phyloP scores from a whole-genome alignment of 352 stramenopile species.

The Phytopythium aichiense region DNA sequence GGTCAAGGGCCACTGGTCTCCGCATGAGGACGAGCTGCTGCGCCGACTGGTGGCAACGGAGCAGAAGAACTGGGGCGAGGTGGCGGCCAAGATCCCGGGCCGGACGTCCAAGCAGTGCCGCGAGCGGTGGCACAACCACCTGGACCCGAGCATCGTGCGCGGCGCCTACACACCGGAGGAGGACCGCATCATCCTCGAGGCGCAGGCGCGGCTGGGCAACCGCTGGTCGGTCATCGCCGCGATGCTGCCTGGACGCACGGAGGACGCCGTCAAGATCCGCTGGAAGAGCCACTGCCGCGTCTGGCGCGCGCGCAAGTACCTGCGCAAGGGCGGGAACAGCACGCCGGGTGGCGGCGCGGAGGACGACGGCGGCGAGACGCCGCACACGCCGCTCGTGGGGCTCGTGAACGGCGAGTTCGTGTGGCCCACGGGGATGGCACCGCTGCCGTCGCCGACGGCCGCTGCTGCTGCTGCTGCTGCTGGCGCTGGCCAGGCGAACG shows the following conservation, averaged over 20 bases:
- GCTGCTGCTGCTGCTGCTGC: neutral
- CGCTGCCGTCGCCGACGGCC: slow-evolving; percentile 4
- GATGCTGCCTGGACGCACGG: slow-evolving; percentile 82
- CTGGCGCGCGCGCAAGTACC: slow-evolving; percentile 78
- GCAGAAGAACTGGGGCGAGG: slow-evolving; percentile 87
- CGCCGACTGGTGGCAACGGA: slow-evolving; percentile 72
- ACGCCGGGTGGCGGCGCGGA: slow-evolving; percentile 29
- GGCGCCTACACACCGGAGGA: slow-evolving; percentile 86
- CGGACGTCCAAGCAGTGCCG: slow-evolving; percentile 89
- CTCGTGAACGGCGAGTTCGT: slow-evolving; percentile 7
- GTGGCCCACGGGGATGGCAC: slow-evolving; percentile 4
- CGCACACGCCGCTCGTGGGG: slow-evolving; percentile 2
- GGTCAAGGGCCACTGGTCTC: slow-evolving; percentile 90
- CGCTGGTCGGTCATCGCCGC: slow-evolving; percentile 89
- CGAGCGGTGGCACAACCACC: slow-evolving; percentile 88
- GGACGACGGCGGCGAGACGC: slow-evolving; percentile 8
- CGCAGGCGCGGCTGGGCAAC: slow-evolving; percentile 82
- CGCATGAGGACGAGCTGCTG: slow-evolving; percentile 84
- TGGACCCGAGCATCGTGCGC: slow-evolving; percentile 87
- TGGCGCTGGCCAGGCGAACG: neutral
- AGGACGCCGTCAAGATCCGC: slow-evolving; percentile 91
- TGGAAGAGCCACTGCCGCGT: slow-evolving; percentile 89
- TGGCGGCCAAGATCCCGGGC: slow-evolving; percentile 79
- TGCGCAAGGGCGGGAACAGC: slow-evolving; percentile 55
- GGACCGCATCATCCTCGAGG: slow-evolving; percentile 85